These are phyloP conservation scores for Polygonum aviculare DNA, from an alignment of 148 eudicot species.

Conservation along the genomic window DNA sequence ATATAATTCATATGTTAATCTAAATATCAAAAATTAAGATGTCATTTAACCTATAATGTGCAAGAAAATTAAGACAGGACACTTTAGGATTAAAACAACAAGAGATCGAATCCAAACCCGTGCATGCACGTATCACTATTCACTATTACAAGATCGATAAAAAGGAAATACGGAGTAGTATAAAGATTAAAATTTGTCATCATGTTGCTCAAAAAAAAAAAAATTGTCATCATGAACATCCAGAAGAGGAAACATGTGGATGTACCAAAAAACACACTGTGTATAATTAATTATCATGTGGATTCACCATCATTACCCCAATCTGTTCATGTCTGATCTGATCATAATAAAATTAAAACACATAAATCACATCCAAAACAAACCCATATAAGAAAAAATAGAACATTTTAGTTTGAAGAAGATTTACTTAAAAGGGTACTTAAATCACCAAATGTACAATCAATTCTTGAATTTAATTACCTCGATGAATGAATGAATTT, in stretches of 20 bases:
- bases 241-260: not conserved
- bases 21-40: not conserved
- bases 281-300: too few relatives aligned
- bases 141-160: not conserved
- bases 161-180: not conserved
- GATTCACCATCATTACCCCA: constrained; percentile 8
- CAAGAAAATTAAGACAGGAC: not conserved
- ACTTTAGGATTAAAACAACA: not conserved
- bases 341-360: not conserved
- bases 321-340: constrained; percentile 10
- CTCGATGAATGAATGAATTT: not conserved
- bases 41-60: not conserved
- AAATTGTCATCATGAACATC: not conserved
- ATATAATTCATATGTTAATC: too few relatives aligned
- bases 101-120: not conserved
- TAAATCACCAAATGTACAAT: not conserved
- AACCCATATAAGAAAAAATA: too few relatives aligned
- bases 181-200: not conserved
- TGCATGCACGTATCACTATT: not conserved
- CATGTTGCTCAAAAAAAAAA: too few relatives aligned
- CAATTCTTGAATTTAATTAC: not conserved
- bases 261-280: not conserved
- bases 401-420: too few relatives aligned
- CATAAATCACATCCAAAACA: not conserved
- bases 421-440: too few relatives aligned